Conservation (phyloP, 2,329 filamentous ascomycete species). For the Paraphaeosphaeria minitans region DNA sequence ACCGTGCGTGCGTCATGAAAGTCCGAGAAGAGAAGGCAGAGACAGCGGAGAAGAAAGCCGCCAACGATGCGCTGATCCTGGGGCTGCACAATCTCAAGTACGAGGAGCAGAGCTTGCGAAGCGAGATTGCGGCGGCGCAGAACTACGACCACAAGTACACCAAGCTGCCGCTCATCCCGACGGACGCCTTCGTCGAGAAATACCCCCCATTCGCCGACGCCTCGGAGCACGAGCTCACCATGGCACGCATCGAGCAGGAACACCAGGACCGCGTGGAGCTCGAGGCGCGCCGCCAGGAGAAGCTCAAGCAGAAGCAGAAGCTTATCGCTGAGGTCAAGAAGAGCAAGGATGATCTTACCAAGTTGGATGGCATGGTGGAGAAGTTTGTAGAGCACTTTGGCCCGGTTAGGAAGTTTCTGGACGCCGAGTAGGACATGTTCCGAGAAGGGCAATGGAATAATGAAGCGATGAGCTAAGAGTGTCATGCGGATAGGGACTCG, state of each 20-base stretch:
- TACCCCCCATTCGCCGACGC: constrained; percentile 76
- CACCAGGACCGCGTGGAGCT: constrained; percentile 80
- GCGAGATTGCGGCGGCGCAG: constrained; percentile 89
- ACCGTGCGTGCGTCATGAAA: constrained; percentile 78
- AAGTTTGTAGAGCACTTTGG: constrained; percentile 92
- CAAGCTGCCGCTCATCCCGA: constrained; percentile 80
- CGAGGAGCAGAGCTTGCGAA: constrained; percentile 86
- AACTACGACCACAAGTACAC: constrained; percentile 91
- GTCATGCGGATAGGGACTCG: neutral
- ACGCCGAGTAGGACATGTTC: constrained; percentile 62
- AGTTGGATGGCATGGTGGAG: constrained; percentile 88
- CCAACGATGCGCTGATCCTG: constrained; percentile 89
- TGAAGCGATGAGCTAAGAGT: neutral
- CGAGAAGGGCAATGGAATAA: neutral
- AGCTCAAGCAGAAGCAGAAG: constrained; percentile 68
- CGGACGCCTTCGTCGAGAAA: constrained; percentile 77
- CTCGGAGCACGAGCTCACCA: constrained; percentile 82
- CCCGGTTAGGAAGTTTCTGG: constrained; percentile 84
- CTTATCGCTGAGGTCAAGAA: constrained; percentile 82
- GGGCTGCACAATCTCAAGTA: constrained; percentile 96
- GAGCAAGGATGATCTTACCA: constrained; percentile 89
- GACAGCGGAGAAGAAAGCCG: constrained; percentile 85
- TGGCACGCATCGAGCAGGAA: constrained; percentile 90
- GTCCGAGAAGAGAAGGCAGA: constrained; percentile 84
- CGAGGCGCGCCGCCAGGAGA: constrained; percentile 76